Conservation (phyloP, 1,139 yeast genomes). For the Saccharomyces hybrid region DNA sequence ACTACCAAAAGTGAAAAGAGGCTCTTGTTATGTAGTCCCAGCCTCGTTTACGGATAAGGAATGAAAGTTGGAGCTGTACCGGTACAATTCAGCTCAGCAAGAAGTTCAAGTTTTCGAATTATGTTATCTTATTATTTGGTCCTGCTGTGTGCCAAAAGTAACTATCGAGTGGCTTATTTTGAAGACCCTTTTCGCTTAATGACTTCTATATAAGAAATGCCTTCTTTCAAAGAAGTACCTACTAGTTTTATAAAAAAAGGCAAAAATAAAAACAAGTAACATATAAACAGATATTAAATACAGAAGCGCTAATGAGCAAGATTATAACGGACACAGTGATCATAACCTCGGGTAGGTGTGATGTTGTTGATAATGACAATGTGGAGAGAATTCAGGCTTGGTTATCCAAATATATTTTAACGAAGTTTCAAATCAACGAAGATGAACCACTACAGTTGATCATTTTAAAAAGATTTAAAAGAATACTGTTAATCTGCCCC, state of each 20-base stretch:
- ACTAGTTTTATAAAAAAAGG: not conserved
- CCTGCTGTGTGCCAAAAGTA: not conserved
- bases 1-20: not conserved
- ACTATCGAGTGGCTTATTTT: not conserved
- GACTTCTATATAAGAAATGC: not conserved
- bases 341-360: constrained; percentile 8
- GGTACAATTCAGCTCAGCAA: too few species aligned
- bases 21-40: not conserved
- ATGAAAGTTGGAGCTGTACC: not conserved
- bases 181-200: not conserved
- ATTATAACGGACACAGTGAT: constrained; percentile 14
- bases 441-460: constrained; percentile 18
- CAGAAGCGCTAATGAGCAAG: not conserved
- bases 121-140: not conserved
- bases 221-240: not conserved
- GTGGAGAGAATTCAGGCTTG: constrained; percentile 7
- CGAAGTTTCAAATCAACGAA: constrained; percentile 5
- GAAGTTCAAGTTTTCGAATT: not conserved
- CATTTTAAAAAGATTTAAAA: constrained; percentile 13
- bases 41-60: not conserved
- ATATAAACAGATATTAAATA: not conserved
- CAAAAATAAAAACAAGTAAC: not conserved
- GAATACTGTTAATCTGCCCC: constrained; percentile 20
- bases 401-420: constrained; percentile 9
- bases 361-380: constrained; percentile 5